Base-by-base conservation (phyloP, 768 basidiomycete species). In the Naganishia onofrii region DNA sequence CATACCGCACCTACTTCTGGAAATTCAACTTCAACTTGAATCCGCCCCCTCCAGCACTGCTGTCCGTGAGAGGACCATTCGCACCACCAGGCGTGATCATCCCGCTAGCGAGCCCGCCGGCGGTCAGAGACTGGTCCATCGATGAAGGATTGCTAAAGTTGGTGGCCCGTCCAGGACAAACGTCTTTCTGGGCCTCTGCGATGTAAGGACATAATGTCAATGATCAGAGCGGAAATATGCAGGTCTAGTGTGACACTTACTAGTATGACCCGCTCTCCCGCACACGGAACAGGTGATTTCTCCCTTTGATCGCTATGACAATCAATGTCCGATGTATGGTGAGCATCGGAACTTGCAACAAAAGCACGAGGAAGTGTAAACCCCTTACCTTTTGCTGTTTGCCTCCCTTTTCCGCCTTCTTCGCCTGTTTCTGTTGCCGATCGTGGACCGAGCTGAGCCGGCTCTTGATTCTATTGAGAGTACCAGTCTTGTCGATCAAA, bases 11-110 rank as follows among this genome's bases (percentile, higher is more conserved):
- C 34, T 58, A 36, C 32, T 58, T 38, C n/a, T 31, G 57, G 2
- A 58, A 34, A 13, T 58, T 63, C 10, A 63, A 46, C 42, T 63
- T 63, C 38, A 63, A 44, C 60, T 63, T 63, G 60, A 63, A 63
- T 2, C 60, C 60, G 9, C 60, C 60, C 21, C 60, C 60, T 21
- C 17, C 42, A 12, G 60, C n/a, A 17, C 42, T 63, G 32, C 57
- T 36, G 42, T 63, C 60, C 3, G 60, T 44, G 15, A 26, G 38
- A 15, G 60, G n/a, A 4, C 60, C 60, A n/a, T 26, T 26, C 21
- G 38, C 28, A 6, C 60, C 60, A 26, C 60, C 60, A 26, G 23
- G 60, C 38, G 60, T 63, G 8, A 63, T 44, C 23, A 63, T 36
- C n/a, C 60, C 60, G 23, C 42, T 58, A 32, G 57, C 17, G 15